phyloP scores from a whole-genome alignment of 257 asterid species.

The Prunella vulgaris region DNA sequence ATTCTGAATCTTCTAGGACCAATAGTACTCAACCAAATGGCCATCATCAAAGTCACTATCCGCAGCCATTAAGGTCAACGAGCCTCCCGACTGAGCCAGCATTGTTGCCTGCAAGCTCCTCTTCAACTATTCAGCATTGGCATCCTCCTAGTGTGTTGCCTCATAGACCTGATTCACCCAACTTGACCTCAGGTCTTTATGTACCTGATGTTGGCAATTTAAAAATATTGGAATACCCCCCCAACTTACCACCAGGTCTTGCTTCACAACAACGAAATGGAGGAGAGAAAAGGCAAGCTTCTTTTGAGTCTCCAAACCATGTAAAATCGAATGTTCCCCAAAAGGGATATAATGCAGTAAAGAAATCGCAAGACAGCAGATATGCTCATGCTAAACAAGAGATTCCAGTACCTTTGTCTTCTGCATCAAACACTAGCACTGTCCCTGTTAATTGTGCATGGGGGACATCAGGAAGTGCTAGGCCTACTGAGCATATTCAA shows the following conservation, averaged over 20 bases:
- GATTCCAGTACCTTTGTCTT: slow-evolving; percentile 34
- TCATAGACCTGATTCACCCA: slow-evolving; percentile 27
- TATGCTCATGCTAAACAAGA: slow-evolving; percentile 42
- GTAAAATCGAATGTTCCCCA: slow-evolving; percentile 33
- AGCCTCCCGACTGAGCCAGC: slow-evolving; percentile 39
- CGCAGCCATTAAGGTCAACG: slow-evolving; percentile 43
- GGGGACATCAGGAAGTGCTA: slow-evolving; percentile 71
- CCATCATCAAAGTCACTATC: slow-evolving; percentile 54
- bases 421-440: slow-evolving; percentile 34
- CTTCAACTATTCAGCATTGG: slow-evolving; percentile 30
- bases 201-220: slow-evolving; percentile 30
- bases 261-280: slow-evolving; percentile 30
- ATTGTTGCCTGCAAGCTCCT: slow-evolving; percentile 27
- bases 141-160: slow-evolving; percentile 23
- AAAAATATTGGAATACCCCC: slow-evolving; percentile 28
- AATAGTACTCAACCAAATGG: slow-evolving; percentile 36
- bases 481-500: slow-evolving; percentile 68
- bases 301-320: slow-evolving; percentile 39
- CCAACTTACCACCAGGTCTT: slow-evolving; percentile 4
- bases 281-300: slow-evolving; percentile 58
- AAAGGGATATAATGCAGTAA: slow-evolving; percentile 45
- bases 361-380: slow-evolving; percentile 38
- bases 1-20: slow-evolving; percentile 39
- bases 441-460: slow-evolving; percentile 41
- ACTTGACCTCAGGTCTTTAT: slow-evolving; percentile 24